Evolutionary conservation across 208 protist species (phyloP).

Genomic region (Crithidia expoeki): DNA sequence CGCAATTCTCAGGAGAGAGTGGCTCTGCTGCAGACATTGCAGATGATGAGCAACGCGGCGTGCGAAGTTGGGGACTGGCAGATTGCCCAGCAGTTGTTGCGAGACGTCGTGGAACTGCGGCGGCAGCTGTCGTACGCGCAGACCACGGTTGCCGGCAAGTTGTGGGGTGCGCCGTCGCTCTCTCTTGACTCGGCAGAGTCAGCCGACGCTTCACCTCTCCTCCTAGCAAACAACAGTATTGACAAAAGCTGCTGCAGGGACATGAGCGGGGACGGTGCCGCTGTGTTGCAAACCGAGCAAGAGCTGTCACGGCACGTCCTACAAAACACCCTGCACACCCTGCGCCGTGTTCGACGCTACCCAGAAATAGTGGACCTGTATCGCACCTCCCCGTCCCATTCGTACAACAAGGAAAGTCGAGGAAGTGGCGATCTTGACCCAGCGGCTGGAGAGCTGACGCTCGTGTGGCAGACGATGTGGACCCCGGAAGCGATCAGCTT

Average conservation of each 20-base stretch:
- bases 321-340: constrained; percentile 48
- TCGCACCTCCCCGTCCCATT: constrained; percentile 10
- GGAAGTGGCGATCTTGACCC: background rate
- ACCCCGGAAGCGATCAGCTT: constrained; percentile 42
- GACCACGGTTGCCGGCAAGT: background rate
- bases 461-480: constrained; percentile 42
- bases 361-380: constrained; percentile 44
- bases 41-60: constrained; percentile 39
- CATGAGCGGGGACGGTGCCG: background rate
- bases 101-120: constrained; percentile 27
- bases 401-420: background rate
- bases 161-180: constrained; percentile 19
- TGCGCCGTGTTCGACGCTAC: constrained; percentile 59
- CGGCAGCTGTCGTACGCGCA: constrained; percentile 20
- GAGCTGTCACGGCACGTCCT: constrained; percentile 41
- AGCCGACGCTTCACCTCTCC: background rate
- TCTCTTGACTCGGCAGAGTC: no score
- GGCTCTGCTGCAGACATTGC: constrained; percentile 28
- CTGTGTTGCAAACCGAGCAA: background rate
- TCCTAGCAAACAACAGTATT: no score
- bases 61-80: constrained; percentile 58
- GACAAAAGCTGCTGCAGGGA: background rate
- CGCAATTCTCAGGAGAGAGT: constrained; percentile 8
- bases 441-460: constrained; percentile 7
- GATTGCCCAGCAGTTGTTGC: constrained; percentile 42